Percentiles rank a stretch among this genome's conserved stretches.
Conservation (phyloP, 768 basidiomycete species). For the Cystobasidium ongulense region DNA sequence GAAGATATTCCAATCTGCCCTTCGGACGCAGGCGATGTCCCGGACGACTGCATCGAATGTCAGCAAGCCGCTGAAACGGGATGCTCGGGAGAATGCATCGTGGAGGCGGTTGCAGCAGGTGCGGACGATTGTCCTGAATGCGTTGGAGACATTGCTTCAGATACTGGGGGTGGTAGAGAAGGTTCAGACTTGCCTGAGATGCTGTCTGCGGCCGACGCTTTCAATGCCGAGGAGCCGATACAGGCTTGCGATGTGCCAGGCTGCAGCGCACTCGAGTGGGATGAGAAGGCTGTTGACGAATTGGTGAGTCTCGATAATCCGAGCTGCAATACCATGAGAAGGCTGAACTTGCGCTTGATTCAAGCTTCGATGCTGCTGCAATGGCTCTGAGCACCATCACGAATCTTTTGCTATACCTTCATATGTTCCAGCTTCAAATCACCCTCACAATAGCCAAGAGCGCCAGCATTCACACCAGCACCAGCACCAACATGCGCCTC, state of each 20-base stretch:
- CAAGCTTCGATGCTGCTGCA: conserved; percentile 22
- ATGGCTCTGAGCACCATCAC: background rate
- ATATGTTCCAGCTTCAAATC: background rate
- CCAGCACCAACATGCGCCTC: background rate
- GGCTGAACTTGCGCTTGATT: background rate
- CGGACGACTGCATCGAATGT: background rate
- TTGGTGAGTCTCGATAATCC: conserved; percentile 5
- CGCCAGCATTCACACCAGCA: background rate
- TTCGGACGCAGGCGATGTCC: background rate
- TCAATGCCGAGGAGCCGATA: conserved; percentile 6
- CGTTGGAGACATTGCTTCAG: background rate
- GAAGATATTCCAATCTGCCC: background rate
- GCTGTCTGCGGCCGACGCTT: background rate
- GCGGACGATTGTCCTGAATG: background rate
- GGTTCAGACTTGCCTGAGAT: background rate
- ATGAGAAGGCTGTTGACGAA: conserved; percentile 29
- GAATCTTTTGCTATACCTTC: conserved; percentile 3
- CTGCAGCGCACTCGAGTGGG: conserved; percentile 23
- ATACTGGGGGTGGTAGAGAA: background rate
- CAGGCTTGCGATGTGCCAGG: conserved; percentile 15
- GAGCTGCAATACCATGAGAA: background rate
- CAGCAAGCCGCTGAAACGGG: background rate
- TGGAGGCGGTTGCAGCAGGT: background rate
- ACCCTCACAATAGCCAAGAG: background rate
- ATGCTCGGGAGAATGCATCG: background rate